phyloP scores from a whole-genome alignment of 2,329 filamentous ascomycete species.

The Trichoderma aggressivum region DNA sequence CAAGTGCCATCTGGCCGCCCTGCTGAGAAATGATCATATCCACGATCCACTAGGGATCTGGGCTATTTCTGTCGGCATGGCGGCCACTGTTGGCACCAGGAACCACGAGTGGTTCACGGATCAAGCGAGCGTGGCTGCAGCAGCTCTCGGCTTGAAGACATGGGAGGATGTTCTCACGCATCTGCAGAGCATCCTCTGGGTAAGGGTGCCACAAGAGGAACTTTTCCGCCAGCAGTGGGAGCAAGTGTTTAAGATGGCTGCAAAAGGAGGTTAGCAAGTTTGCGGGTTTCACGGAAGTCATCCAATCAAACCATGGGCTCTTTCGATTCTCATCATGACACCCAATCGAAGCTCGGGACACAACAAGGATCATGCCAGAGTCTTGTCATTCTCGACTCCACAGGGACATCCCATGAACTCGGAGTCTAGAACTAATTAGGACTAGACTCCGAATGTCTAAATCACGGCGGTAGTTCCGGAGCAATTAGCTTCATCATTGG shows the following conservation, averaged over 20 bases:
- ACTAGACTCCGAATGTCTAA: constrained; percentile 14
- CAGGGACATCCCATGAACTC: neutral
- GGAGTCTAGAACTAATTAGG: constrained; percentile 12
- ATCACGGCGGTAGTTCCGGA: neutral
- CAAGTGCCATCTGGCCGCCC: neutral
- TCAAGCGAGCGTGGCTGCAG: neutral
- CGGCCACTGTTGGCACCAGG: neutral
- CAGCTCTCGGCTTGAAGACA: neutral
- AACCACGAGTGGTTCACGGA: neutral
- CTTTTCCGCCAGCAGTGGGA: constrained; percentile 5
- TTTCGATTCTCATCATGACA: neutral
- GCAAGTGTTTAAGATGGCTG: neutral
- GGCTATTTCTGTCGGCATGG: constrained; percentile 5
- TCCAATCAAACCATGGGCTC: neutral
- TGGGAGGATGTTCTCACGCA: neutral
- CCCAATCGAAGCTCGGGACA: neutral
- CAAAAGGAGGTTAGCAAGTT: neutral
- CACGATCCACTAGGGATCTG: neutral
- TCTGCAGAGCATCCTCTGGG: constrained; percentile 4
- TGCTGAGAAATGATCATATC: neutral
- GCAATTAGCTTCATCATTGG: neutral
- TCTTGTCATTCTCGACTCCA: neutral
- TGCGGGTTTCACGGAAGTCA: neutral
- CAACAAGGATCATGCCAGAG: neutral
- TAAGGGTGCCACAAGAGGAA: neutral